Conservation (phyloP, 352 stramenopile genomes). For the Phytophthora foliorum region DNA sequence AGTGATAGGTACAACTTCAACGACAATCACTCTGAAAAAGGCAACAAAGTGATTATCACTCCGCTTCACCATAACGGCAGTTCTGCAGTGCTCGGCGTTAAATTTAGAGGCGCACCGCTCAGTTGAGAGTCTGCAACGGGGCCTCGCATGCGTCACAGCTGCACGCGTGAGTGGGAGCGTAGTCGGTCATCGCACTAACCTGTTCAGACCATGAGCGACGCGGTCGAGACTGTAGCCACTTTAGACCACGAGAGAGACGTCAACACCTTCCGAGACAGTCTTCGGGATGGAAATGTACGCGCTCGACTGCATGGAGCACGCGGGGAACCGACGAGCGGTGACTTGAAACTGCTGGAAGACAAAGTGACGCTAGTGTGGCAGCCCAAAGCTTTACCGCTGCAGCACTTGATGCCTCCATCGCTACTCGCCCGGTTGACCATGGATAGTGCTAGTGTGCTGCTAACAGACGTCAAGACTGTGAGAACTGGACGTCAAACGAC, state of each 20-base stretch:
- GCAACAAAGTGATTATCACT: conserved; percentile 35
- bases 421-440: conserved; percentile 39
- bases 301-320: conserved; percentile 56
- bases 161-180: conserved; percentile 1
- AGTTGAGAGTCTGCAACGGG: conserved; percentile 2
- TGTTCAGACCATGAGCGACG: conserved; percentile 24
- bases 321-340: conserved; percentile 60
- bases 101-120: conserved; percentile 17
- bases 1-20: background rate
- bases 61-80: background rate
- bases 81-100: conserved; percentile 7
- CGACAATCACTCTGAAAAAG: conserved; percentile 14
- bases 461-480: conserved; percentile 69
- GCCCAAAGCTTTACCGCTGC: conserved; percentile 33
- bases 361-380: conserved; percentile 74
- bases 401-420: conserved; percentile 19
- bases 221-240: background rate
- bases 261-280: conserved; percentile 60
- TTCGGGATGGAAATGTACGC: conserved; percentile 69
- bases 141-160: conserved; percentile 19
- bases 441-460: conserved; percentile 29
- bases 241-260: conserved; percentile 34
- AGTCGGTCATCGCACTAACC: conserved; percentile 1
- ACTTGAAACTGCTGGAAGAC: conserved; percentile 72
- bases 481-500: conserved; percentile 76